These are phyloP conservation scores for Arabis alpina DNA, from an alignment of 345 rosid genomes.

Conservation along the genomic window DNA sequence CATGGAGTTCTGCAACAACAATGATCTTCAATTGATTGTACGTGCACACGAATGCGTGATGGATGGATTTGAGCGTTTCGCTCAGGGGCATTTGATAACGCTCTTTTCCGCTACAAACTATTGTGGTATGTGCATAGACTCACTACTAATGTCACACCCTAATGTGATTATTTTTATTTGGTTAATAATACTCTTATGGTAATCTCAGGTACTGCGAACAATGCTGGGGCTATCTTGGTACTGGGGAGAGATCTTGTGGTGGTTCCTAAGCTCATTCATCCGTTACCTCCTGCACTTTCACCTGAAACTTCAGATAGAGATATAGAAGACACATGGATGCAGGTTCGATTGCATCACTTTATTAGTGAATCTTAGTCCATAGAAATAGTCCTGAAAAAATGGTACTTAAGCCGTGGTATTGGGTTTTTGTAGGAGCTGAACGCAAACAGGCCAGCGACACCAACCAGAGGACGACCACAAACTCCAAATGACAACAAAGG, in stretches of 20 bases:
- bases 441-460: constrained; percentile 90
- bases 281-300: constrained; percentile 77
- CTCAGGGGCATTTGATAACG: constrained; percentile 91
- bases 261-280: constrained; percentile 93
- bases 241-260: constrained; percentile 93
- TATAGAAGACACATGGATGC: constrained; percentile 95
- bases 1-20: constrained; percentile 95
- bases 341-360: constrained; percentile 48
- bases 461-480: constrained; percentile 91
- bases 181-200: not conserved
- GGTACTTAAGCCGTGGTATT: constrained; percentile 8
- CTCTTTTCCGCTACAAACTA: constrained; percentile 95
- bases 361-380: not conserved
- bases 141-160: not conserved
- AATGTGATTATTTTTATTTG: not conserved
- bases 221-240: constrained; percentile 93
- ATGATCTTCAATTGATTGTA: constrained; percentile 90
- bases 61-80: constrained; percentile 98
- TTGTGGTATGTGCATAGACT: constrained; percentile 59
- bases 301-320: constrained; percentile 77
- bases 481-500: constrained; percentile 65
- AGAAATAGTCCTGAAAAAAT: constrained; percentile 4
- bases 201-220: constrained; percentile 81
- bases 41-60: constrained; percentile 97
- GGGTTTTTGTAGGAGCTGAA: constrained; percentile 67